Conservation (phyloP, 805 yeast genomes). For the Yarrowia divulgata region DNA sequence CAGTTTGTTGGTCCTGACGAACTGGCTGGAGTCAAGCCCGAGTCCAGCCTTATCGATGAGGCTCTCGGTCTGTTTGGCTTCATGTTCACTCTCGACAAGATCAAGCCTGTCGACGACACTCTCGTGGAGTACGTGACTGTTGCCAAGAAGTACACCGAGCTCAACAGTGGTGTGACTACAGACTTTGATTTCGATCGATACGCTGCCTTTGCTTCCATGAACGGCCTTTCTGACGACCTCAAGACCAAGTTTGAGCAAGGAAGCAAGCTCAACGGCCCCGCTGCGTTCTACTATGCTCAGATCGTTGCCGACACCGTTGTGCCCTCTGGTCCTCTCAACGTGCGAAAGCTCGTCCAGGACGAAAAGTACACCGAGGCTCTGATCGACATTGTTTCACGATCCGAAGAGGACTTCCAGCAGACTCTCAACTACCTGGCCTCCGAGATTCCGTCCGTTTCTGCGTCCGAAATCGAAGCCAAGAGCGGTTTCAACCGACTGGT, state of each 20-base stretch:
- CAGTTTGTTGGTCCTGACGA: slow-evolving; percentile 36
- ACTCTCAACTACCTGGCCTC: slow-evolving; percentile 37
- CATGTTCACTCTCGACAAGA: slow-evolving; percentile 27
- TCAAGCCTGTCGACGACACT: slow-evolving; percentile 29
- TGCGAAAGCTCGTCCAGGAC: slow-evolving; percentile 10
- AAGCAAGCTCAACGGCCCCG: slow-evolving; percentile 15
- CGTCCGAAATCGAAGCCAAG: slow-evolving; percentile 21
- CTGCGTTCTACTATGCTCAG: slow-evolving; percentile 26
- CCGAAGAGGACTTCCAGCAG: slow-evolving; percentile 30
- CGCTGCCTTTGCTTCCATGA: slow-evolving; percentile 22
- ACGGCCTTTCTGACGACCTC: slow-evolving; percentile 10
- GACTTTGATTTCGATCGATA: slow-evolving; percentile 36
- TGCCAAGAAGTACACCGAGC: slow-evolving; percentile 32
- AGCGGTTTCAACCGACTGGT: slow-evolving; percentile 28
- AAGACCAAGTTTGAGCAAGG: background rate
- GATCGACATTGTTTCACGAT: slow-evolving; percentile 17
- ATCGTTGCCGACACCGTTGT: slow-evolving; percentile 9
- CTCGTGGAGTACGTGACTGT: slow-evolving; percentile 27
- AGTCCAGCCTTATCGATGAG: slow-evolving; percentile 11
- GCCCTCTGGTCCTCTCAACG: slow-evolving; percentile 8
- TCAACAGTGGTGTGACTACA: slow-evolving; percentile 12
- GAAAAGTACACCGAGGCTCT: slow-evolving; percentile 29
- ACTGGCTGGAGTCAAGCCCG: slow-evolving; percentile 32
- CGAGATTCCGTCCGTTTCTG: slow-evolving; percentile 35
- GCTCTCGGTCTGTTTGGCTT: slow-evolving; percentile 34